Evolutionary conservation across 139 green algal species (phyloP), one percentile per base, ranked within the genome.

Genomic region (Bryopsis sp.): DNA sequence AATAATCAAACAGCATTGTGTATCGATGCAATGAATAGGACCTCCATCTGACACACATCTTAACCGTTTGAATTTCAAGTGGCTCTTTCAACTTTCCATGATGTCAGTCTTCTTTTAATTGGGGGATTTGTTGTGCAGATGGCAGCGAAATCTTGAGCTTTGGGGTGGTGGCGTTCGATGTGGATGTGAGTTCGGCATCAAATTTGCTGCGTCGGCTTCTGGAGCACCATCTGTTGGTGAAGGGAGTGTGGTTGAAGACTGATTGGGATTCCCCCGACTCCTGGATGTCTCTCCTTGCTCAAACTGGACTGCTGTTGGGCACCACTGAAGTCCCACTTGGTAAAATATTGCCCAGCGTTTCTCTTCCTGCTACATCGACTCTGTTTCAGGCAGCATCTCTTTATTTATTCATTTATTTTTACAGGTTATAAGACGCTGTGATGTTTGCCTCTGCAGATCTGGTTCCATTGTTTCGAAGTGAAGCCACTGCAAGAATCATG

Each of bases 181-280:
- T n/a, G n/a, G n/a, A n/a, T n/a, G n/a, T n/a, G n/a, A n/a, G n/a
- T n/a, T n/a, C n/a, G n/a, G 58, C 31, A 65, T 7, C 31, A 6
- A 7, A 11, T 6, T n/a, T 65, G 28, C 28, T 22, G n/a, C 24
- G 31, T 3, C 28, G 31, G 26, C 7, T 65, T 5, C 28, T 65
- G 29, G 58, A 39, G 31, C 6, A 39, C 32, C 8, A 39, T 5
- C 58, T 65, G 7, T 11, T 65, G 26, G 29, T 22, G 4, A 39
- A 46, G 28, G 58, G 58, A 65, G 5, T 65, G 15, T 65, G 58
- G 58, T 39, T 65, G 28, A 15, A 65, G 58, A 65, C 58, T 24
- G 5, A 39, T 32, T 65, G 58, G 58, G 31, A 39, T 6, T n/a
- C 32, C 31, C 4, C 24, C 26, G 58, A 65, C 8, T 6, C 8